Conservation (phyloP, 768 basidiomycete genomes). For the Rhizopogon vinicolor region DNA sequence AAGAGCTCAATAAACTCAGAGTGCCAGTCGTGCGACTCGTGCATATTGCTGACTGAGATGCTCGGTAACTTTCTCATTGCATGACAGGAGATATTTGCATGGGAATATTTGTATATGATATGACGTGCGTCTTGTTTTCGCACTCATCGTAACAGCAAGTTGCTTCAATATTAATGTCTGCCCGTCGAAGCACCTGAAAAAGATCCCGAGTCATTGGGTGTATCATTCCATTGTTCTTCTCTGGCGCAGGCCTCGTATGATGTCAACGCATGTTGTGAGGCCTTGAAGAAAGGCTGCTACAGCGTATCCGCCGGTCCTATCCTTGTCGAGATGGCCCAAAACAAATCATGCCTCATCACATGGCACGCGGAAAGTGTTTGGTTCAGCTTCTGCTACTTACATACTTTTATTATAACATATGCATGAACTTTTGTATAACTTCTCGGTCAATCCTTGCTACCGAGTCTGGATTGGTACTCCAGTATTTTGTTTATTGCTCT, state of each 20-base stretch:
- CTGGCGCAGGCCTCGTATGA: conserved; percentile 1
- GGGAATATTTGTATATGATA: conserved; percentile 66
- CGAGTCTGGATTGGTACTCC: too few relatives aligned
- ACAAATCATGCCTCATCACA: conserved; percentile 57
- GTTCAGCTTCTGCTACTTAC: too few relatives aligned
- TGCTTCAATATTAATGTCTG: conserved; percentile 73
- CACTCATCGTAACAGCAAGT: conserved; percentile 4
- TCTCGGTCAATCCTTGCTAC: too few relatives aligned
- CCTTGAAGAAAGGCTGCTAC: conserved; percentile 91
- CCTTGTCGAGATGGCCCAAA: conserved; percentile 41
- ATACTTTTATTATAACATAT: too few relatives aligned
- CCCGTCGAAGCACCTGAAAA: conserved; percentile 92
- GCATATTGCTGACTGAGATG: conserved; percentile 95
- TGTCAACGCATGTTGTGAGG: conserved; percentile 84
- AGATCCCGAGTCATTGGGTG: conserved; percentile 87
- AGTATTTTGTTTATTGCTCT: too few relatives aligned
- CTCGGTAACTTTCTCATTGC: conserved; percentile 81
- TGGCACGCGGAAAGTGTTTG: too few relatives aligned
- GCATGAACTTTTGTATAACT: too few relatives aligned
- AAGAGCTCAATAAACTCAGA: conserved; percentile 90
- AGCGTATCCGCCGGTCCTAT: conserved; percentile 64
- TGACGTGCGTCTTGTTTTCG: conserved; percentile 52
- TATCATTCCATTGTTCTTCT: conserved; percentile 14
- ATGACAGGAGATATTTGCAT: conserved; percentile 73
- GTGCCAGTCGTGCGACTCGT: too few relatives aligned